Percentiles rank a stretch among this genome's conserved stretches.
These are phyloP conservation scores for Ganoderma leucocontextum DNA, from an alignment of 1,284 basidiomycete genomes.

Conservation along the genomic window DNA sequence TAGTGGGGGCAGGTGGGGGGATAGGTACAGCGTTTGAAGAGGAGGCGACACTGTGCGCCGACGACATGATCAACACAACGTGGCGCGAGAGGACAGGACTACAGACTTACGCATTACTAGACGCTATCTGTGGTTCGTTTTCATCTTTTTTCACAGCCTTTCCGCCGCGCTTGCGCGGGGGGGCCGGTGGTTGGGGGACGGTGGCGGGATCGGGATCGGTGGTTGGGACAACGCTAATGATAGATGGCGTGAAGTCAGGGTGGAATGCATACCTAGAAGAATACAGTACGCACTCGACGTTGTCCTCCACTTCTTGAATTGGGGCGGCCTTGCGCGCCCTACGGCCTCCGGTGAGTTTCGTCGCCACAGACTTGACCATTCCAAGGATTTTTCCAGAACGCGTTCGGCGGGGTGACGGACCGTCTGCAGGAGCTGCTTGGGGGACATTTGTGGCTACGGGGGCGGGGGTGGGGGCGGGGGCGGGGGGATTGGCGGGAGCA, in stretches of 20 bases:
- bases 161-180: constrained; percentile 17
- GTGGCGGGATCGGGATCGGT: constrained; percentile 5
- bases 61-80: not conserved
- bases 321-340: constrained; percentile 14
- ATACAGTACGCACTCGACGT: constrained; percentile 6
- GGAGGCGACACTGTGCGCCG: not conserved
- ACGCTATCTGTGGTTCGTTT: not conserved
- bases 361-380: constrained; percentile 19
- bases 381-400: constrained; percentile 26
- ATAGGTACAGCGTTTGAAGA: not conserved
- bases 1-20: not conserved
- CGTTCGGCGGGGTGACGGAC: constrained; percentile 13
- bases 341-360: constrained; percentile 23
- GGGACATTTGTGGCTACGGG: constrained; percentile 5
- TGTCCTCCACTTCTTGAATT: not conserved
- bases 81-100: not conserved
- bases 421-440: not conserved
- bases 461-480: constrained; percentile 1
- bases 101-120: not conserved
- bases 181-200: constrained; percentile 11
- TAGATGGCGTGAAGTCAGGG: not conserved
- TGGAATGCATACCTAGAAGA: not conserved
- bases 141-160: constrained; percentile 11
- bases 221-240: constrained; percentile 7
- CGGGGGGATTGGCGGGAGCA: not conserved